These are phyloP conservation scores for Rhodotorula paludigena DNA, from an alignment of 768 basidiomycete genomes.

Conservation along the genomic window DNA sequence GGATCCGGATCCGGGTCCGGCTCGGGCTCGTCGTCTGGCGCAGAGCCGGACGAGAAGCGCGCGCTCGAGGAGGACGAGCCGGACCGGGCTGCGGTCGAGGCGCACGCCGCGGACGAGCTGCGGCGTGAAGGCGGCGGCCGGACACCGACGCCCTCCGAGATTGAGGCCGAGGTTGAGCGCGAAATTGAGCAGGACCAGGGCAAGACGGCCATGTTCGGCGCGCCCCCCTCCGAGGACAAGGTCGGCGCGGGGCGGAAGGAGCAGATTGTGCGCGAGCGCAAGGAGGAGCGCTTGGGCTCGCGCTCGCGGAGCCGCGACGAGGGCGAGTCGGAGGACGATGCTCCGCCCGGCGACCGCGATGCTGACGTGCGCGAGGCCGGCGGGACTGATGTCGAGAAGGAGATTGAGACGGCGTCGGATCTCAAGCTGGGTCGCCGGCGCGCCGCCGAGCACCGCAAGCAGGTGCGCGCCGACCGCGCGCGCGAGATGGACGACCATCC, in stretches of 20 bases:
- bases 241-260: constrained; percentile 21
- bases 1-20: neutral
- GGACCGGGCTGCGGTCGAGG: neutral
- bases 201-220: constrained; percentile 32
- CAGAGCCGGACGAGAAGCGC: neutral
- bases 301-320: neutral
- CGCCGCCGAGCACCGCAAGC: constrained; percentile 5
- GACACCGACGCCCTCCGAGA: neutral
- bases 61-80: neutral
- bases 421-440: constrained; percentile 9
- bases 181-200: constrained; percentile 20
- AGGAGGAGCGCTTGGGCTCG: neutral
- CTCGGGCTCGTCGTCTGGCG: neutral
- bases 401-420: constrained; percentile 10
- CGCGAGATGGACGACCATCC: constrained; percentile 35
- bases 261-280: neutral
- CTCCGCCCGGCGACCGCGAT: constrained; percentile 2
- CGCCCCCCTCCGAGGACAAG: constrained; percentile 8
- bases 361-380: constrained; percentile 18
- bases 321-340: neutral
- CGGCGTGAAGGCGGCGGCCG: neutral
- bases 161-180: neutral
- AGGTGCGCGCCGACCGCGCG: neutral
- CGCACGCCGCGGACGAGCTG: neutral
- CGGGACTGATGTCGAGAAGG: constrained; percentile 21